A percentile compares a stretch with the other conserved stretches of the same genome.
Conservation (phyloP, 2,329 filamentous ascomycete species). For the Falciphora oryzae region DNA sequence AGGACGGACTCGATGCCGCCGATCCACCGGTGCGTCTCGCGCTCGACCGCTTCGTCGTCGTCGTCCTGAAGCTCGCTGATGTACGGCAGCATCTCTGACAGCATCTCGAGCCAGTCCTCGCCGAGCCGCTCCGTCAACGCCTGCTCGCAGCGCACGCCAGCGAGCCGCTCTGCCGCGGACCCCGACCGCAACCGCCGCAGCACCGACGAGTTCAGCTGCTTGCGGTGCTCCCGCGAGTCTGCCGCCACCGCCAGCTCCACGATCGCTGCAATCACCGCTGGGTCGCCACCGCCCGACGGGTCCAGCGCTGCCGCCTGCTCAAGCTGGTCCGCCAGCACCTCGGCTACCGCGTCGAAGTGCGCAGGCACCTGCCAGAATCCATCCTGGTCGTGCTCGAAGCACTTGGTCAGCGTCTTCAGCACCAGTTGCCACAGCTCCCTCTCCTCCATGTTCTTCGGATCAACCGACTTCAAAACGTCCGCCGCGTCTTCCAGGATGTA, state of each 20-base stretch:
- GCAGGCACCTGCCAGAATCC: conserved; percentile 93
- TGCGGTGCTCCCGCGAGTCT: conserved; percentile 83
- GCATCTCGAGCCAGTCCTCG: conserved; percentile 85
- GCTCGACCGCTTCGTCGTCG: conserved; percentile 88
- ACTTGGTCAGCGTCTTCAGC: conserved; percentile 64
- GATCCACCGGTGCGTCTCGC: conserved; percentile 86
- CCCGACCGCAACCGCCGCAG: conserved; percentile 74
- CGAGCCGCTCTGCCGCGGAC: conserved; percentile 65
- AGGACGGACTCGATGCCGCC: conserved; percentile 81
- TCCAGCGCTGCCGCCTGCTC: conserved; percentile 36
- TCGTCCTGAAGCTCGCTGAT: conserved; percentile 96
- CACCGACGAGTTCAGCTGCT: conserved; percentile 74
- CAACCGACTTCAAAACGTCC: conserved; percentile 49
- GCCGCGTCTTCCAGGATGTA: conserved; percentile 76
- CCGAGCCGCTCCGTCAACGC: conserved; percentile 73
- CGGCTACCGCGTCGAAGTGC: conserved; percentile 71
- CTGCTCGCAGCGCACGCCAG: conserved; percentile 77
- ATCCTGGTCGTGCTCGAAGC: conserved; percentile 86
- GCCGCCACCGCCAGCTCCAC: conserved; percentile 68
- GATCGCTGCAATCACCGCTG: conserved; percentile 65
- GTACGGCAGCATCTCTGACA: conserved; percentile 94
- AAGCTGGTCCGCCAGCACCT: conserved; percentile 64
- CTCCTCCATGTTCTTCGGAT: conserved; percentile 31
- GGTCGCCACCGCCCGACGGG: conserved; percentile 25
- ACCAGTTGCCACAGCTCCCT: conserved; percentile 61